These are phyloP conservation scores for Streptanthus diversifolius DNA, from an alignment of 345 rosid species.

Conservation along the genomic window DNA sequence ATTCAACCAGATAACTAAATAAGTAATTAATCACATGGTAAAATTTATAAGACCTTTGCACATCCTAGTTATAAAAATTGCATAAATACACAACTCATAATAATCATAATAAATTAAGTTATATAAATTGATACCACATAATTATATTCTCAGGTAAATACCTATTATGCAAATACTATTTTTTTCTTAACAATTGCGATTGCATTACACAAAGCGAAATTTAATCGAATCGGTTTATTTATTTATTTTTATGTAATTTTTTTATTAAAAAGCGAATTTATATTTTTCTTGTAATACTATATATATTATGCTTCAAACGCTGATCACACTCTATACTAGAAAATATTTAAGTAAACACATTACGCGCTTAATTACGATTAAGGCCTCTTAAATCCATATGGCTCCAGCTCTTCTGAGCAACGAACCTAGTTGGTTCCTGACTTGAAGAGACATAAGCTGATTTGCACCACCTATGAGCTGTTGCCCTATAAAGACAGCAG, in stretches of 20 bases:
- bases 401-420: constrained; percentile 76
- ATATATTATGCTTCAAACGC: constrained; percentile 6
- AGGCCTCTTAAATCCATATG: constrained; percentile 57
- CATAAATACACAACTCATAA: background rate
- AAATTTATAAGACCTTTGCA: background rate
- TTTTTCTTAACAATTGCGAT: constrained; percentile 1
- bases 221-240: background rate
- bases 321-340: constrained; percentile 19
- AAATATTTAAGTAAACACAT: background rate
- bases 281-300: background rate
- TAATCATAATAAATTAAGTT: background rate
- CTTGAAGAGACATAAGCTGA: constrained; percentile 64
- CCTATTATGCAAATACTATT: background rate
- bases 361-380: background rate
- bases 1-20: background rate
- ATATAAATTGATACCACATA: background rate
- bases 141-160: background rate
- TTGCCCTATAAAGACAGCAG: constrained; percentile 79
- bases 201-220: constrained; percentile 15
- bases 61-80: background rate
- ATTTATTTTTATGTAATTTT: background rate
- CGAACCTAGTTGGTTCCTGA: constrained; percentile 59
- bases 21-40: background rate
- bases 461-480: constrained; percentile 68
- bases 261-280: background rate